phyloP scores from a whole-genome alignment of 2,329 filamentous ascomycete species.

The Talaromyces marneffei region DNA sequence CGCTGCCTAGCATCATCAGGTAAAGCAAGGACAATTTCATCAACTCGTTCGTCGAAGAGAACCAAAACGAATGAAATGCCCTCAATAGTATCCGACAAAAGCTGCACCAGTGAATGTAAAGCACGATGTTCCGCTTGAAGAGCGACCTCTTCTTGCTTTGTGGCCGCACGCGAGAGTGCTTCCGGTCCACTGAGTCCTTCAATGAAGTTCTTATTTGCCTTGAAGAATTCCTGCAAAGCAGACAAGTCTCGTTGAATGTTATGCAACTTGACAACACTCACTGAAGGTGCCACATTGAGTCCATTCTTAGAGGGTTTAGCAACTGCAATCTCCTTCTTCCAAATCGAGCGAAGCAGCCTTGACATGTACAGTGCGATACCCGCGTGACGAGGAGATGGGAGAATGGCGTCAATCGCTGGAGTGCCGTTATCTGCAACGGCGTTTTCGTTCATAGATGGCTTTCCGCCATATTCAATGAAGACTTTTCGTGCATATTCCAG shows the following conservation, averaged over 20 bases:
- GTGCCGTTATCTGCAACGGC: conserved; percentile 54
- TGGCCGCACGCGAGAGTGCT: conserved; percentile 69
- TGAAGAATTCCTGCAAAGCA: conserved; percentile 72
- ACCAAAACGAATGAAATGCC: conserved; percentile 95
- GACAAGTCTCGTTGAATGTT: conserved; percentile 75
- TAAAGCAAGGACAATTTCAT: conserved; percentile 76
- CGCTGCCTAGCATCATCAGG: conserved; percentile 63
- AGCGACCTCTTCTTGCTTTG: conserved; percentile 83
- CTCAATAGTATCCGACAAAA: conserved; percentile 88
- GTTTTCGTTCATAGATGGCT: conserved; percentile 77
- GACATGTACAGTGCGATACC: conserved; percentile 83
- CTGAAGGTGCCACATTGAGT: conserved; percentile 60
- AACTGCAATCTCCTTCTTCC: conserved; percentile 70
- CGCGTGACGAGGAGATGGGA: conserved; percentile 81
- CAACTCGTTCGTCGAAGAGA: conserved; percentile 85
- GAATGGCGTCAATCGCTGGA: conserved; percentile 72
- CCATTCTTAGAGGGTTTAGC: conserved; percentile 32
- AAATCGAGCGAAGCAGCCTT: conserved; percentile 80
- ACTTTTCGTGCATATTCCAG: conserved; percentile 77
- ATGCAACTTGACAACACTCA: conserved; percentile 63
- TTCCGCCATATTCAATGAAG: conserved; percentile 89
- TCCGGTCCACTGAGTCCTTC: conserved; percentile 90
- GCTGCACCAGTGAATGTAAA: conserved; percentile 73
- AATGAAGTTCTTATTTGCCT: conserved; percentile 83
- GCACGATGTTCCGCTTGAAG: conserved; percentile 92